Evolutionary conservation across 73 alveolate species (phyloP), one percentile per base, ranked within the genome.

Genomic region (Blepharisma stoltei): DNA sequence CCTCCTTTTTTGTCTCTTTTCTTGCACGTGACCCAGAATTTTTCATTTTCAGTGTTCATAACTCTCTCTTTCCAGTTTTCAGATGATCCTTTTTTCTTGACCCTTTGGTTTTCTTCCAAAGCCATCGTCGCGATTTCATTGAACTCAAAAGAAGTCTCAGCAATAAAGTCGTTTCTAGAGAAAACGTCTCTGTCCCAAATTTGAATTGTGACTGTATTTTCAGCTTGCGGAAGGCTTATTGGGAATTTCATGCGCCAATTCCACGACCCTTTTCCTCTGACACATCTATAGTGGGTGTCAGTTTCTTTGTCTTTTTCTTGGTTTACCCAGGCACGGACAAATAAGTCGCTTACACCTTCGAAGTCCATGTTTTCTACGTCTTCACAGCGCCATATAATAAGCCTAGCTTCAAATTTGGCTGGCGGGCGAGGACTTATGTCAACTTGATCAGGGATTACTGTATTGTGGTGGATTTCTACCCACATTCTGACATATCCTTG

Each of bases 311-410:
- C 81, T 43, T 93, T 77, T 32, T 67, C 85, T 8, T 77, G 41
- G 67, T 91, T 93, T 70, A 93, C 49, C 76, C 54, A 90, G 38
- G 90, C 97, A 60, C 83, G 73, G 76, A 85, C 83, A 78, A 78
- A 93, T 41, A 91, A 86, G 86, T 93, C 98, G 78, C 89, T 67
- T 8, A 91, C 87, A 53, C 94, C 98, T 86, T 93, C 98, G 46
- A 78, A 67, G 81, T 93, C 98, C 71, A 77, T 67, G 54, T 68
- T 81, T 66, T 69, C 80, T 73, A 92, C 90, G 23, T 82, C 98
- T 77, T 88, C 86, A 8, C 96, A 78, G 65, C 89, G 93, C 85
- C 96, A 94, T 6, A 94, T 81, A 23, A 94, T 87, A 66, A 94
- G 83, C 71, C 99, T 83, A 45, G 85, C 90, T 83, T 92, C 97